Evolutionary conservation across 2,329 filamentous ascomycete species (phyloP), one percentile per base, ranked within the genome.

Genomic region (Coniella lustricola): DNA sequence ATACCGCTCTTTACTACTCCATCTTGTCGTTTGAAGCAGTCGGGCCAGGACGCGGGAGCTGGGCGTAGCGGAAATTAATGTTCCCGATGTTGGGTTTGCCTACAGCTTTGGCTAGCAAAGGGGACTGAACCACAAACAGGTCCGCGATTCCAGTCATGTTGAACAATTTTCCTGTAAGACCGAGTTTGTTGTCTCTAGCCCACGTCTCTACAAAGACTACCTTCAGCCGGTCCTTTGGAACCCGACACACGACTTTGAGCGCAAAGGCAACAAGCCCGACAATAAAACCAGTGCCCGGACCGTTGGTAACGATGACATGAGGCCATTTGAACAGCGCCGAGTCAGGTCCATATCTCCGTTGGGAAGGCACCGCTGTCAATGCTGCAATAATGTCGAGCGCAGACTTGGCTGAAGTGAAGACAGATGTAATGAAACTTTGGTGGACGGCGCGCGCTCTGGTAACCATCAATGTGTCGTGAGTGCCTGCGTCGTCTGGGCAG

Each of bases 161-260:
- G 49, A 98, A 71, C 33, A 97, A 68, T 62, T 80, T 84, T 0
- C 91, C 93, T 33, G 88, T 95, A 51, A 96, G 65, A 68, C 91
- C 97, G 55, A 97, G 67, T 12, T 79, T 84, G 55, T 77, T 83
- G 14, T 95, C 87, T 14, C 93, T 77, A 3, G 93, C 91, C 84
- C 90, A 96, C 17, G 87, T 93, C 72, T 98, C 93, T 22, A 96
- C 79, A 63, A 93, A 98, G 13, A 97, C 72, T 9, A 86, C 83
- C 54, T 81, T 79, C 69, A 91, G 83, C 54, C 76, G 76, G 22
- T 73, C 67, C 17, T 70, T 63, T 0, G 74, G 74, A 21, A 70
- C 67, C 5, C 72, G 9, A 46, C 57, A 67, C 31, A 72, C 56
- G 10, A 79, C 52, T 58, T 74, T 78, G 41, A 81, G 58, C 0